phyloP scores from a whole-genome alignment of 1,284 basidiomycete genomes.

The Boletus calvinii region DNA sequence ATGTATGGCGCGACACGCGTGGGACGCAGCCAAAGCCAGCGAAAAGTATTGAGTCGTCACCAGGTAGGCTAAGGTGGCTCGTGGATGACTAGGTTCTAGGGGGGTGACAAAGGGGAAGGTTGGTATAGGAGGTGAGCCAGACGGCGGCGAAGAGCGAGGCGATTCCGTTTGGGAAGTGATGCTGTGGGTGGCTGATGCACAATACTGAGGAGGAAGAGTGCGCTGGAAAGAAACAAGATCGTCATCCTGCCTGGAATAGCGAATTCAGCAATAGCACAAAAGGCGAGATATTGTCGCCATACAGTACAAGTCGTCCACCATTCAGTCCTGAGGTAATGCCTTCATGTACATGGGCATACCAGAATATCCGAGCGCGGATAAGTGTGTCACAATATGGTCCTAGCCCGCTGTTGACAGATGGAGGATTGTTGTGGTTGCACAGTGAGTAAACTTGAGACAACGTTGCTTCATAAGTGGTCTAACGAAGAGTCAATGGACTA shows the following conservation, averaged over 20 bases:
- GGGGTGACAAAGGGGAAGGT: constrained; percentile 35
- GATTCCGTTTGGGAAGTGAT: constrained; percentile 24
- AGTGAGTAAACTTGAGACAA: constrained; percentile 69
- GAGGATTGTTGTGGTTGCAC: constrained; percentile 52
- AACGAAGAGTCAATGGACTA: constrained; percentile 10
- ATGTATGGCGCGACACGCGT: constrained; percentile 75
- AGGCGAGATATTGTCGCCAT: constrained; percentile 31
- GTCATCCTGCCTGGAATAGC: constrained; percentile 25
- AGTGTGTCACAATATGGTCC: constrained; percentile 59
- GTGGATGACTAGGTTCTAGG: constrained; percentile 33
- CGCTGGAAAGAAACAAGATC: constrained; percentile 54
- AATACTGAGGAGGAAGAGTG: constrained; percentile 49
- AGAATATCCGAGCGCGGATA: constrained; percentile 76
- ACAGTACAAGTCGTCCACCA: constrained; percentile 77
- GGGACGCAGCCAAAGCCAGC: constrained; percentile 67
- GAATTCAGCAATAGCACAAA: constrained; percentile 13
- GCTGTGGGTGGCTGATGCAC: constrained; percentile 30
- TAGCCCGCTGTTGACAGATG: constrained; percentile 49
- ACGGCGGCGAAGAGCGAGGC: constrained; percentile 25
- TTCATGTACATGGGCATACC: constrained; percentile 83
- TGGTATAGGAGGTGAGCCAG: constrained; percentile 34
- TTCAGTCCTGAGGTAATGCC: constrained; percentile 75
- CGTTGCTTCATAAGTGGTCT: constrained; percentile 60
- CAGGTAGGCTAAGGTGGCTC: constrained; percentile 30
- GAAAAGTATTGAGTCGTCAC: constrained; percentile 43